A percentile compares a stretch with the other conserved stretches of the same genome.
Evolutionary conservation across 2,329 filamentous ascomycete species (phyloP).

Genomic region (Myriosclerotinia duriaeana): DNA sequence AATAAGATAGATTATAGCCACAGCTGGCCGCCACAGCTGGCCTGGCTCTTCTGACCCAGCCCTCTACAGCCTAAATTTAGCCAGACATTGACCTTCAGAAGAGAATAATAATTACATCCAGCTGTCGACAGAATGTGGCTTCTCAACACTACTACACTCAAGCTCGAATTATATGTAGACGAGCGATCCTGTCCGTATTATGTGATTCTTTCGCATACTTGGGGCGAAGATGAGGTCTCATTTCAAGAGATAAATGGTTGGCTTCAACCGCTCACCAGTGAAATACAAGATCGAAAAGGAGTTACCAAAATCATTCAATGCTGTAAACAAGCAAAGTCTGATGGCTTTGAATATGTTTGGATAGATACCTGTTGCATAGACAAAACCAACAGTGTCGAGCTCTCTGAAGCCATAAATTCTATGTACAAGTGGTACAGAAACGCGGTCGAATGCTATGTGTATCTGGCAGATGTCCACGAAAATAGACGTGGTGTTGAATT

Average conservation of each 20-base stretch:
- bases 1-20: no score
- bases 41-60: no score
- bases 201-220: slow-evolving; percentile 18
- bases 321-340: background rate
- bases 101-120: background rate
- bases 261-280: background rate
- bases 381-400: slow-evolving; percentile 21
- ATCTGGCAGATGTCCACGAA: slow-evolving; percentile 4
- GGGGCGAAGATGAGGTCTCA: slow-evolving; percentile 10
- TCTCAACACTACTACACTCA: background rate
- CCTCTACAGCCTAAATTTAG: no score
- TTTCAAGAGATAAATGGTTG: slow-evolving; percentile 5
- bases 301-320: background rate
- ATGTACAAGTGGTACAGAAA: slow-evolving; percentile 27
- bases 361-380: slow-evolving; percentile 11
- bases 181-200: background rate
- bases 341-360: background rate
- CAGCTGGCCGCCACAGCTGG: no score
- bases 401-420: slow-evolving; percentile 22
- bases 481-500: no score
- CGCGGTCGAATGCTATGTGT: slow-evolving; percentile 22
- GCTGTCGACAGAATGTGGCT: background rate
- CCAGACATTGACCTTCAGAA: background rate
- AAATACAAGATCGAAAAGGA: background rate
- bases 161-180: background rate